Evolutionary conservation across 306 rosid species (phyloP).

Genomic region (Inga leiocalycina): DNA sequence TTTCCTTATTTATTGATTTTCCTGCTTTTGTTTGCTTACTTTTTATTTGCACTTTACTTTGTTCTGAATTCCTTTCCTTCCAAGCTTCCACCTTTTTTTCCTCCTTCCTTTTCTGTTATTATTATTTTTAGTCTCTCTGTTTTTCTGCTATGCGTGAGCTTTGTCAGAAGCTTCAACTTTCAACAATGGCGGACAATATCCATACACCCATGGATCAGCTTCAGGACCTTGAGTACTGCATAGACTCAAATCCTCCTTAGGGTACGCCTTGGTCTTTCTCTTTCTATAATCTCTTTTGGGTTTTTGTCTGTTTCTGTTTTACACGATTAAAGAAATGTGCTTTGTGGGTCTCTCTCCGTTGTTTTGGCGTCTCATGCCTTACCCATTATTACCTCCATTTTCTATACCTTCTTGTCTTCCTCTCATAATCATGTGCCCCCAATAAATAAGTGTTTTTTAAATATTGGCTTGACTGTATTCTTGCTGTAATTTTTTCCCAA

Average conservation of each 20-base stretch:
- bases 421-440: not conserved
- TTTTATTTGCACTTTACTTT: constrained; percentile 66
- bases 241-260: constrained; percentile 91
- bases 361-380: not conserved
- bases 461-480: not conserved
- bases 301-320: constrained; percentile 8
- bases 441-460: not conserved
- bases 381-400: constrained; percentile 16
- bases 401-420: constrained; percentile 1
- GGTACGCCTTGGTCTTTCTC: constrained; percentile 44
- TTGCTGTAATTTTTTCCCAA: not conserved
- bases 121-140: not conserved
- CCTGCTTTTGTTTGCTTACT: constrained; percentile 52
- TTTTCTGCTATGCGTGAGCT: constrained; percentile 27
- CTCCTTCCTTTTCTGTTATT: not conserved
- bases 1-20: constrained; percentile 6
- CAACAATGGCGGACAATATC: constrained; percentile 71
- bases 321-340: constrained; percentile 24
- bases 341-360: constrained; percentile 13
- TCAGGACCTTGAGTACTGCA: constrained; percentile 87
- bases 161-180: constrained; percentile 36
- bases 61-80: constrained; percentile 41
- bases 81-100: constrained; percentile 29
- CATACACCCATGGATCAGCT: constrained; percentile 89
- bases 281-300: not conserved